A percentile compares a stretch with the other conserved stretches of the same genome.
These are phyloP conservation scores for Fusarium lateritium DNA, from an alignment of 2,329 filamentous ascomycete species.

Conservation along the genomic window DNA sequence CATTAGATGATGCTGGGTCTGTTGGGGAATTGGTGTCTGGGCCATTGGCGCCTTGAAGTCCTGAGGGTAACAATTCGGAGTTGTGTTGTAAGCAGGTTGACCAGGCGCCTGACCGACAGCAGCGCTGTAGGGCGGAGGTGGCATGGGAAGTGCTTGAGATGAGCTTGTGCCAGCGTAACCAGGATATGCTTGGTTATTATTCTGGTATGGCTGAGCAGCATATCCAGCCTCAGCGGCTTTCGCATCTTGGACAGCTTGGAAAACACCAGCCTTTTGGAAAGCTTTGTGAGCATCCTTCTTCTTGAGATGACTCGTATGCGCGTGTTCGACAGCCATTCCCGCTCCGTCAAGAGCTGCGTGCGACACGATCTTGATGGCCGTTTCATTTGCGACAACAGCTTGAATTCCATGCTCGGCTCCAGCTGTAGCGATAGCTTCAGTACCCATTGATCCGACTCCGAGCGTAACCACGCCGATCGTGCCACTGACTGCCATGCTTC, in stretches of 20 bases:
- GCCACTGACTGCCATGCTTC: slow-evolving; percentile 57
- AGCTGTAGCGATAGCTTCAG: slow-evolving; percentile 54
- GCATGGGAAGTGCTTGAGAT: slow-evolving; percentile 10
- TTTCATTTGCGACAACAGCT: slow-evolving; percentile 52
- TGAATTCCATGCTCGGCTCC: slow-evolving; percentile 55
- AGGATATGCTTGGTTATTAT: slow-evolving; percentile 22
- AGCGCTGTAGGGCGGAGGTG: slow-evolving; percentile 35
- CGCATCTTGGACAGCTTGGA: slow-evolving; percentile 50
- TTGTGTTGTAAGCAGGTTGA: not conserved
- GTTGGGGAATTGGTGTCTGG: not conserved
- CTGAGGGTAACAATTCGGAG: slow-evolving; percentile 4
- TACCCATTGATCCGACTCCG: slow-evolving; percentile 54
- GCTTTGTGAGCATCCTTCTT: slow-evolving; percentile 55
- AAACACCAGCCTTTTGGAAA: slow-evolving; percentile 52
- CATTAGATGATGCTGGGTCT: not conserved
- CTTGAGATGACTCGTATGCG: slow-evolving; percentile 53
- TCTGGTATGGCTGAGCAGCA: slow-evolving; percentile 30
- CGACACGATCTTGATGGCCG: slow-evolving; percentile 53
- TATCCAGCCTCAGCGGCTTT: slow-evolving; percentile 49
- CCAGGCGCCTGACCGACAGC: slow-evolving; percentile 2
- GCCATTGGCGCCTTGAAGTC: slow-evolving; percentile 18
- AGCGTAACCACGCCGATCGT: slow-evolving; percentile 56
- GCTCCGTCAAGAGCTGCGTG: slow-evolving; percentile 56
- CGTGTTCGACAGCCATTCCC: slow-evolving; percentile 55
- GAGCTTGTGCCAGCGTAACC: slow-evolving; percentile 7